phyloP scores from a whole-genome alignment of 2,329 filamentous ascomycete genomes.

The Phialophora tarda region DNA sequence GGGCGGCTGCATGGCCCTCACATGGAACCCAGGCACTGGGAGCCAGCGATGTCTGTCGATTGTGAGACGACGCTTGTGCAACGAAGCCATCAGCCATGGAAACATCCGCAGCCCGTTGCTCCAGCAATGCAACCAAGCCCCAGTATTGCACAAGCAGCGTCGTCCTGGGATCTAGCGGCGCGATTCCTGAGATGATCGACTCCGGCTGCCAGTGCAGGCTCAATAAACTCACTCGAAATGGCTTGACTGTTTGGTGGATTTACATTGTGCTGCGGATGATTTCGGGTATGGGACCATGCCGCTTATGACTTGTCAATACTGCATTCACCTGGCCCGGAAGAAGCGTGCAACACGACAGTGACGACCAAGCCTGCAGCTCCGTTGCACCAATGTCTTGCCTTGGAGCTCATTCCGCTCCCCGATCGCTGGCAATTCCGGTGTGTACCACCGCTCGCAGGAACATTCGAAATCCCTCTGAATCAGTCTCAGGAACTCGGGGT shows the following conservation, averaged over 20 bases:
- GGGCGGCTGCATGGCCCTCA: background rate
- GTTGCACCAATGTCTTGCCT: background rate
- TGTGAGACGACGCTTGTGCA: background rate
- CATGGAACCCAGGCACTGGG: background rate
- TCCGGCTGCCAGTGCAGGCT: too few species aligned
- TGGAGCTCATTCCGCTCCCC: background rate
- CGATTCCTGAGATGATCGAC: background rate
- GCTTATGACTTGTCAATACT: background rate
- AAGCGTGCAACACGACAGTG: background rate
- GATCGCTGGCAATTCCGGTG: background rate
- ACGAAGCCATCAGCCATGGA: background rate
- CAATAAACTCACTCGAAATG: background rate
- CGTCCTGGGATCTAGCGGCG: background rate
- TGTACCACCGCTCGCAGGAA: background rate
- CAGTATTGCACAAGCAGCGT: background rate
- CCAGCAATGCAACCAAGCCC: background rate
- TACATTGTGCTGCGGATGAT: background rate
- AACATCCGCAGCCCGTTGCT: background rate
- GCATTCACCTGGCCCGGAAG: background rate
- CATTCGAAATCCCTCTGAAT: background rate
- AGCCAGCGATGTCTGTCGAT: background rate
- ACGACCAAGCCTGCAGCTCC: background rate
- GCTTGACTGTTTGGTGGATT: background rate
- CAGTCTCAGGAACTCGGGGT: background rate
- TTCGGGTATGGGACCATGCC: background rate